A percentile compares a stretch with the other conserved stretches of the same genome.
Evolutionary conservation across 2,329 filamentous ascomycete species (phyloP).

Genomic region (Ophiostoma triangulosporum): DNA sequence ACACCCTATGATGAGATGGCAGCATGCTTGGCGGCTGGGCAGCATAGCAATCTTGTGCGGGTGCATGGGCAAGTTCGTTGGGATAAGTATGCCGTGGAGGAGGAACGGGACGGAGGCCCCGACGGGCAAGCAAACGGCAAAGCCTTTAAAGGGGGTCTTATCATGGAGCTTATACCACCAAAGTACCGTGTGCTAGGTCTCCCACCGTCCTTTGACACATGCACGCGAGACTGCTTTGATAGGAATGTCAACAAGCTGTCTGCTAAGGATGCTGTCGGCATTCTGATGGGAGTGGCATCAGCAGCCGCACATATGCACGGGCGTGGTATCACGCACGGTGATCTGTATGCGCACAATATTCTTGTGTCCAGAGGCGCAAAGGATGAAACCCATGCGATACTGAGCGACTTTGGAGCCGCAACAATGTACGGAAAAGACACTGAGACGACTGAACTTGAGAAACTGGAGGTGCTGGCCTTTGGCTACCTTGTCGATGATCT

Average conservation of each 20-base stretch:
- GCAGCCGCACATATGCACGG: slow-evolving; percentile 31
- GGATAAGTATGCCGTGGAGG: not conserved
- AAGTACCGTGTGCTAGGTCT: slow-evolving; percentile 28
- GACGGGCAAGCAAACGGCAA: not conserved
- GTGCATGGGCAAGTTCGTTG: slow-evolving; percentile 28
- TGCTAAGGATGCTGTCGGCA: slow-evolving; percentile 19
- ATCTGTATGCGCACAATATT: slow-evolving; percentile 35
- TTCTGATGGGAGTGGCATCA: slow-evolving; percentile 28
- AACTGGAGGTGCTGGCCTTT: slow-evolving; percentile 33
- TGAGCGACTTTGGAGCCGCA: slow-evolving; percentile 35
- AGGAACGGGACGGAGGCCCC: not conserved
- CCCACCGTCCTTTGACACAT: slow-evolving; percentile 30
- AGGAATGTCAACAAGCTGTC: slow-evolving; percentile 16
- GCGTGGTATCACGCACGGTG: slow-evolving; percentile 30
- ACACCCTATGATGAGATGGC: slow-evolving; percentile 35
- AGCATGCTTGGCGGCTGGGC: slow-evolving; percentile 31
- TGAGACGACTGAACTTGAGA: slow-evolving; percentile 21
- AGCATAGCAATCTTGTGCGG: slow-evolving; percentile 31
- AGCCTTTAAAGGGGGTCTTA: slow-evolving; percentile 25
- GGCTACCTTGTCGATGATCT: slow-evolving; percentile 33
- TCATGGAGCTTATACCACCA: slow-evolving; percentile 33
- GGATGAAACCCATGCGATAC: slow-evolving; percentile 24
- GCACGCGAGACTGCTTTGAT: slow-evolving; percentile 31
- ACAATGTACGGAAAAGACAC: slow-evolving; percentile 25
- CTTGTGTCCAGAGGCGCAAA: slow-evolving; percentile 18